A percentile compares a stretch with the other conserved stretches of the same genome.
Conservation (phyloP, 257 asterid genomes). For the Verbascum thapsus region DNA sequence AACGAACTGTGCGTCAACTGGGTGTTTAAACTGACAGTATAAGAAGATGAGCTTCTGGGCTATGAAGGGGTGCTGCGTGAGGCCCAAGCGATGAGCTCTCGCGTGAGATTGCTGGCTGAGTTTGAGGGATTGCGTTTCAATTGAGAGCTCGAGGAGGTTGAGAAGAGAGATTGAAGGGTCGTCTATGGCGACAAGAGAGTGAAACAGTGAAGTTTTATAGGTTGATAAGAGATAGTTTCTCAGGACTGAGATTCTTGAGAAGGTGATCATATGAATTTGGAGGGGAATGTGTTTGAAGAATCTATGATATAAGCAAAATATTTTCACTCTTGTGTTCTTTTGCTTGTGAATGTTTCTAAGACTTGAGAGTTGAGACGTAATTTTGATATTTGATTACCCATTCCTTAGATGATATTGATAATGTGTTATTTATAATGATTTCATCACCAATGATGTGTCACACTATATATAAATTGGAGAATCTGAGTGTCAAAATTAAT, state of each 20-base stretch:
- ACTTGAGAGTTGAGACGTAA: too few species aligned
- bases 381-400: too few species aligned
- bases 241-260: constrained; percentile 32
- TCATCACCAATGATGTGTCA: too few species aligned
- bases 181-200: constrained; percentile 25
- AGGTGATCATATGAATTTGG: constrained; percentile 39
- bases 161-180: constrained; percentile 40
- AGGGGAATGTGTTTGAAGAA: constrained; percentile 8
- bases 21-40: constrained; percentile 42
- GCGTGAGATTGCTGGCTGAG: constrained; percentile 50
- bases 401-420: too few species aligned
- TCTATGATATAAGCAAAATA: background rate
- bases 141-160: constrained; percentile 42
- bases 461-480: too few species aligned
- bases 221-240: constrained; percentile 22
- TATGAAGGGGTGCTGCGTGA: constrained; percentile 46
- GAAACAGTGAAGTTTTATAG: constrained; percentile 22
- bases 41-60: constrained; percentile 66
- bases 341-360: too few species aligned
- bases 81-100: constrained; percentile 47
- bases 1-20: constrained; percentile 40
- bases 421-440: too few species aligned
- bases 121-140: constrained; percentile 43
- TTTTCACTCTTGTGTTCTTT: background rate
- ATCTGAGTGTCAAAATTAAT: too few species aligned